Percentiles rank a stretch among this genome's conserved stretches.
Conservation (phyloP, 208 protist species). For the Borovskyia barvae region DNA sequence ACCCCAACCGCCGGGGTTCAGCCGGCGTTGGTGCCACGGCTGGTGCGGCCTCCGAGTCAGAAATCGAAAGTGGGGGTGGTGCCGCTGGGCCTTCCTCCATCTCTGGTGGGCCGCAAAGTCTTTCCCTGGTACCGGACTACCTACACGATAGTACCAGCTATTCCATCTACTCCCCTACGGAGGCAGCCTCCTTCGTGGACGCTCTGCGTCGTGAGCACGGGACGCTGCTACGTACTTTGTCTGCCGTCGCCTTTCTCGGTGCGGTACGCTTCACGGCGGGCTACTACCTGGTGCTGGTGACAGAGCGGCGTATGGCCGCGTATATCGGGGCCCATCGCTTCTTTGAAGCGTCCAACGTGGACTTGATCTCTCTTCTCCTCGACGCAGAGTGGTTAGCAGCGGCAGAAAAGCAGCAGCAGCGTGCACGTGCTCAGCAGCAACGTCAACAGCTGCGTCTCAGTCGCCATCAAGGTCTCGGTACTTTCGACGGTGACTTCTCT, state of each 20-base stretch:
- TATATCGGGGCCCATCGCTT: slow-evolving; percentile 86
- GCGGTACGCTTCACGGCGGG: slow-evolving; percentile 91
- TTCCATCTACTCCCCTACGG: slow-evolving; percentile 25
- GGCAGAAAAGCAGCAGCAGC: slow-evolving; percentile 1
- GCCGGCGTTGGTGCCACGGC: neutral
- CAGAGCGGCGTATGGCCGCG: slow-evolving; percentile 70
- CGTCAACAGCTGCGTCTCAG: slow-evolving; percentile 1
- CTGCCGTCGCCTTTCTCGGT: slow-evolving; percentile 62
- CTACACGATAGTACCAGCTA: slow-evolving; percentile 22
- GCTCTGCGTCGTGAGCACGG: slow-evolving; percentile 21
- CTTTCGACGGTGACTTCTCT: neutral
- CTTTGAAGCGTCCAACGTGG: slow-evolving; percentile 86
- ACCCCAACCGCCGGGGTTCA: neutral
- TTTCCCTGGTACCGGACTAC: slow-evolving; percentile 10
- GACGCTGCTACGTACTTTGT: slow-evolving; percentile 15
- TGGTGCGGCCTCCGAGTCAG: neutral
- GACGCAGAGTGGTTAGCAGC: slow-evolving; percentile 15
- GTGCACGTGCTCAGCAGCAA: neutral
- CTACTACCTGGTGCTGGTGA: slow-evolving; percentile 93
- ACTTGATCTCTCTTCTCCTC: slow-evolving; percentile 45
- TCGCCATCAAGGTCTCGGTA: neutral
- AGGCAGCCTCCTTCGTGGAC: slow-evolving; percentile 35
- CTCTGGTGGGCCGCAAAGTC: neutral
- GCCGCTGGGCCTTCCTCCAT: neutral
- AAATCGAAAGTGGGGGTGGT: too few relatives aligned